A percentile compares a stretch with the other conserved stretches of the same genome.
These are phyloP conservation scores for Orychophragmus violaceus DNA, from an alignment of 345 rosid species.

Conservation along the genomic window DNA sequence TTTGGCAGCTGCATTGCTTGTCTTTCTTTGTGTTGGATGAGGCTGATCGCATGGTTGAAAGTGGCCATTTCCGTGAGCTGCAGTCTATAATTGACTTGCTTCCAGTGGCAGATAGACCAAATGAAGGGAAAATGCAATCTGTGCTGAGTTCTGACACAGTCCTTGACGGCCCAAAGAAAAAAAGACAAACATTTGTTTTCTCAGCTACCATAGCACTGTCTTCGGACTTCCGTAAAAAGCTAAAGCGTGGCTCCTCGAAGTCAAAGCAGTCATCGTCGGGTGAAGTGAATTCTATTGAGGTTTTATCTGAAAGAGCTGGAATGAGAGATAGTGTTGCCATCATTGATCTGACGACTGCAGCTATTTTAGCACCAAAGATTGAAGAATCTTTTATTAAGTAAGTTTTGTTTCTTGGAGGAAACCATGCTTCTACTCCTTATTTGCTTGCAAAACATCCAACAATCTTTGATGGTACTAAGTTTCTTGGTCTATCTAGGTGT, in stretches of 20 bases:
- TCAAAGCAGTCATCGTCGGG: conserved; percentile 51
- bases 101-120: conserved; percentile 45
- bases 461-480: conserved; percentile 1
- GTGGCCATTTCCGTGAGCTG: conserved; percentile 88
- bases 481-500: conserved; percentile 5
- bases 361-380: conserved; percentile 65
- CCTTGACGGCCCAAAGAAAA: conserved; percentile 63
- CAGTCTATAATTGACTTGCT: conserved; percentile 94
- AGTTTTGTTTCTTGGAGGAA: not conserved
- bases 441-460: not conserved
- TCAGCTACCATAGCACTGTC: conserved; percentile 95
- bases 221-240: conserved; percentile 88
- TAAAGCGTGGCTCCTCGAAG: conserved; percentile 60
- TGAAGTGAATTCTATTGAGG: conserved; percentile 76
- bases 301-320: conserved; percentile 82
- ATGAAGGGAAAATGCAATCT: conserved; percentile 42
- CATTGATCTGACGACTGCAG: conserved; percentile 77
- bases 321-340: conserved; percentile 81
- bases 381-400: conserved; percentile 56
- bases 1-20: conserved; percentile 74
- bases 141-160: conserved; percentile 48
- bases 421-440: conserved; percentile 7
- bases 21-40: conserved; percentile 98
- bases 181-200: conserved; percentile 91
- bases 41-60: conserved; percentile 96